Base-by-base conservation (phyloP, 192 early-diverging fungal species). In the Chytriomyces sp. region DNA sequence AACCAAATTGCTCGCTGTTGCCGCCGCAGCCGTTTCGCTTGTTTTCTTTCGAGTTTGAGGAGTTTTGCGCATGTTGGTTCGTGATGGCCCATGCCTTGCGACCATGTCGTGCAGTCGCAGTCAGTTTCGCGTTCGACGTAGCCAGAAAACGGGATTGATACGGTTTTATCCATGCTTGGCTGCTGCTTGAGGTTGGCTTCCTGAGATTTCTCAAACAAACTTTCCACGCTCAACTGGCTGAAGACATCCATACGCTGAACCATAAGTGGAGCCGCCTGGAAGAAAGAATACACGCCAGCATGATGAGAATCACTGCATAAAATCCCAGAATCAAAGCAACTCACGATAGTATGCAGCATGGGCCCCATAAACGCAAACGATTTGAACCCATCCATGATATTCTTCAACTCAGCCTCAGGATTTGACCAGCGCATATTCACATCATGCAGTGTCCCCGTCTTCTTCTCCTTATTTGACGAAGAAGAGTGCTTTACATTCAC, bases 381-480 rank as follows among this genome's bases (percentile, higher is more conserved):
- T 50, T 75, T 75, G 73, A 75, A 75, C 10, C 62, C 63, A 28
- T 75, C 28, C 73, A 75, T 75, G 46, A 75, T 75, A 28, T 64
- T 75, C 48, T 64, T 63, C 11, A 75, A 45, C 45, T 75, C 73
- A 7, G 50, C 73, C 20, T 75, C 73, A 18, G 73, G 73, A 45
- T 75, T 75, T 35, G 73, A 28, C 73, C 73, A 75, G 5, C 73
- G 61, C 20, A 48, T 71, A 11, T 45, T 62, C 61, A 61, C 79
- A 77, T 5, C 74, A 74, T 23, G 64, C 77, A 53, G 9, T 10
- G 50, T 18, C 8, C 50, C 50, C 50, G 8, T 53, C 8, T 10
- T 18, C 8, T 53, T 18, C 9, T 18, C 50, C 50, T 53, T 53
- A n/a, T n/a, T n/a, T n/a, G n/a, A n/a, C n/a, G n/a, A n/a, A n/a